Base-by-base conservation (phyloP, 139 green algal species). In the Coccomyxa sp. region DNA sequence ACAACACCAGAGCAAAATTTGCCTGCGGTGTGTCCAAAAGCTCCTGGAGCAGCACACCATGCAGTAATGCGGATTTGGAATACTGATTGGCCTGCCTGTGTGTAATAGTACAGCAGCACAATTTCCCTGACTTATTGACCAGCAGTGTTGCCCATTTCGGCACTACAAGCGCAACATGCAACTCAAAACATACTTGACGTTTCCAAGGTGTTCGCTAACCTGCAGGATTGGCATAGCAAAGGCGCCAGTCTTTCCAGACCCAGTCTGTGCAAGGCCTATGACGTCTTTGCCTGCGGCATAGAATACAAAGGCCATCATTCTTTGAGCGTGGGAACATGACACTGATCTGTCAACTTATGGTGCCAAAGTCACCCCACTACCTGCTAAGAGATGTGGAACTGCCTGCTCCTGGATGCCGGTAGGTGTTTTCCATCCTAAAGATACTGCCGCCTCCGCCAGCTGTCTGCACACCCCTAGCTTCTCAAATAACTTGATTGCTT, bases 211-310 rank as follows among this genome's bases (percentile, higher is more conserved):
- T 51, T 7, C 1, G 16, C 76, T 51, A 0, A 87, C 85, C 87
- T 90, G 82, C 51, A 99, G 90, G 83, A 99, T 98, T 80, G 97
- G 97, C 57, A 99, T 84, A 30, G 94, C 94, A 88, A 99, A 99
- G 31, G 97, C 97, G 28, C 94, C 97, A 16, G 97, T 99, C 89
- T 99, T 99, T 32, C 97, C 97, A 18, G 90, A 96, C 16, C 97
- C 97, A 18, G 97, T 99, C 87, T 99, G 97, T 67, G 97, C 97
- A 30, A 99, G 91, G 10, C 96, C 97, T 82, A 99, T 99, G 28
- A 99, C 91, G 85, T 99, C 97, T 63, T 95, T 91, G 67, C 93
- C 95, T 96, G 90, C 76, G 82, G 58, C 13, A 79, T 58, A 58
- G 21, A 60, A 38, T 10, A 38, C 21, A 71, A 45, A 28, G 12